Base-by-base conservation (phyloP, 2,329 filamentous ascomycete species). In the Ramichloridium luteum region DNA sequence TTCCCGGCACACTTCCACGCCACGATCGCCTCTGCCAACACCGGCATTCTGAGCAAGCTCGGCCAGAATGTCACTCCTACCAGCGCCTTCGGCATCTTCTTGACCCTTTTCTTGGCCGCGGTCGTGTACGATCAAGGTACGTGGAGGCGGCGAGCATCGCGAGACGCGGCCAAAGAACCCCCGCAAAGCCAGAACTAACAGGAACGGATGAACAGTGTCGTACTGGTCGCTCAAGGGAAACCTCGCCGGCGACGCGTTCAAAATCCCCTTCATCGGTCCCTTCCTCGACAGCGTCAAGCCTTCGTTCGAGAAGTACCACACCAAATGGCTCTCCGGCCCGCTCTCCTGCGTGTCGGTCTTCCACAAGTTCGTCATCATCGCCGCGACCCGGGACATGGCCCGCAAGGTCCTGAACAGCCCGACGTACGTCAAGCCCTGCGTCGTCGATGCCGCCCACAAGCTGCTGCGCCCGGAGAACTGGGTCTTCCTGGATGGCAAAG, bases 321-420 rank as follows among this genome's bases (percentile, higher is more conserved):
- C 70, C 39, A 94, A 96, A 68, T 98, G 90, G 90, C 59, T 70
- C 49, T 93, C 84, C 53, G 90, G 82, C 28, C 78, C 82, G 28
- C 68, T 98, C 47, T 94, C 86, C 68, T 98, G 90, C 54, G 90
- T 98, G 40, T 94, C 86, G 2, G 85, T 98, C 50, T 98, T 98
- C 67, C 90, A 98, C 74, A 98, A 96, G 84, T 98, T 98, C 57
- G 90, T 96, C 43, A 85, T 98, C 35, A 93, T 98, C 55, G 88
- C 86, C 18, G 92, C 86, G 12, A 85, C 80, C 31, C 84, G 90
- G 52, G 90, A 96, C 55, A 83, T 96, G 72, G 80, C 88, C 36
- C 80, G 88, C 49, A 96, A 96, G 60, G 79, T 96, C 48, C 86
- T 96, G 72, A 96, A 94, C 62, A 92, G 86, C 13, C 90, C 90